These are phyloP conservation scores for Huiozyma naganishii DNA, from an alignment of 805 yeast genomes.

Conservation along the genomic window DNA sequence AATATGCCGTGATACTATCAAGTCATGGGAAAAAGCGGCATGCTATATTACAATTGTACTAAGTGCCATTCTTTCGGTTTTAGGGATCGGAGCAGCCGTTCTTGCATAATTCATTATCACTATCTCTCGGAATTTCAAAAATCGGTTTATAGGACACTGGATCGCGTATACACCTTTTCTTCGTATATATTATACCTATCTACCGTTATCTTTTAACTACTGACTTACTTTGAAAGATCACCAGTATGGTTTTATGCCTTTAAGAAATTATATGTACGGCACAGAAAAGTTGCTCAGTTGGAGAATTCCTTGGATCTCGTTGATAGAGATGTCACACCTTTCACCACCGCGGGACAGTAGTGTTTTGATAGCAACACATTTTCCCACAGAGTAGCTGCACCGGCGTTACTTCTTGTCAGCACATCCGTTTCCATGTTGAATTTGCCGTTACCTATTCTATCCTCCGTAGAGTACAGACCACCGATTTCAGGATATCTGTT, in stretches of 20 bases:
- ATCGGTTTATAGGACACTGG: no score
- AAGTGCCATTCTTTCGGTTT: constrained; percentile 38
- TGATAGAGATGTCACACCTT: constrained; percentile 41
- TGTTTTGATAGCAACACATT: constrained; percentile 67
- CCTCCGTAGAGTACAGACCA: constrained; percentile 80
- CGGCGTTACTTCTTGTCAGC: constrained; percentile 70
- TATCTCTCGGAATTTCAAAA: no score
- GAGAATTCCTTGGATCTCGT: constrained; percentile 25
- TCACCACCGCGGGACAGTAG: constrained; percentile 71
- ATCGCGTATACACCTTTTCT: no score
- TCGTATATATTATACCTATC: no score
- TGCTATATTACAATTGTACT: constrained; percentile 36
- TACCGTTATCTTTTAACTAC: no score
- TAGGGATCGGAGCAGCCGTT: constrained; percentile 52
- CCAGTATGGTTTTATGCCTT: no score
- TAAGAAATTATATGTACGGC: no score
- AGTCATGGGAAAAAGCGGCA: constrained; percentile 29
- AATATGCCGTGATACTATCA: constrained; percentile 38
- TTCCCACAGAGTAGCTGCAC: constrained; percentile 89
- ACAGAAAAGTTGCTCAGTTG: constrained; percentile 3
- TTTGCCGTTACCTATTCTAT: constrained; percentile 71
- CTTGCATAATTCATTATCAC: constrained; percentile 6
- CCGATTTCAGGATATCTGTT: constrained; percentile 60
- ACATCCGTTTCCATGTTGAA: constrained; percentile 55
- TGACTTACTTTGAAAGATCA: no score